These are phyloP conservation scores for Cardiospermum halicacabum DNA, from an alignment of 345 rosid species.

Conservation along the genomic window DNA sequence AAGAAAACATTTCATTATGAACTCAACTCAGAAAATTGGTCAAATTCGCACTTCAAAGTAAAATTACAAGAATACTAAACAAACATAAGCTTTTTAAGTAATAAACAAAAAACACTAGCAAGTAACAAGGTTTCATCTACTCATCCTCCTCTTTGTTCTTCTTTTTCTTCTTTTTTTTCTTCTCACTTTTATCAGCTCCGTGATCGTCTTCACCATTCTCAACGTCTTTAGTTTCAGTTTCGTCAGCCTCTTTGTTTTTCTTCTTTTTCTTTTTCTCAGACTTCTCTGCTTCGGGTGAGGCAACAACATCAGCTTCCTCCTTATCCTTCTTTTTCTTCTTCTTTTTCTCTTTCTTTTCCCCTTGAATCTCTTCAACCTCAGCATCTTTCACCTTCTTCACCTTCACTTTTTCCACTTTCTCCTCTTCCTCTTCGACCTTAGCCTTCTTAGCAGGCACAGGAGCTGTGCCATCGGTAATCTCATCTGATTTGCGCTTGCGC, in stretches of 20 bases:
- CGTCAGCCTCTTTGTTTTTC: conserved; percentile 32
- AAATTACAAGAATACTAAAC: conserved; percentile 15
- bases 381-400: conserved; percentile 28
- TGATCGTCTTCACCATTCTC: too few relatives aligned
- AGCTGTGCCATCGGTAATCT: conserved; percentile 32
- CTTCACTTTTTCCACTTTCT: conserved; percentile 33
- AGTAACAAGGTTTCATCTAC: background rate
- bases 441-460: conserved; percentile 48
- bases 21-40: conserved; percentile 6
- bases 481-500: conserved; percentile 54
- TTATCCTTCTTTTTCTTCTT: conserved; percentile 50
- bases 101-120: background rate
- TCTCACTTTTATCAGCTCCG: conserved; percentile 44
- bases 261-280: conserved; percentile 47
- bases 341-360: conserved; percentile 44
- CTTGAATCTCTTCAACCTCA: conserved; percentile 19
- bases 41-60: conserved; percentile 14
- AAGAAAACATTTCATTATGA: too few relatives aligned
- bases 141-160: conserved; percentile 44
- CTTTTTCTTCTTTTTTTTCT: conserved; percentile 62
- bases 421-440: conserved; percentile 33
- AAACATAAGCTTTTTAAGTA: background rate
- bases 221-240: conserved; percentile 27
- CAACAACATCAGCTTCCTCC: conserved; percentile 29
- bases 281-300: conserved; percentile 26